Conservation (phyloP, 2,329 filamentous ascomycete genomes). For the Beauveria varroae region DNA sequence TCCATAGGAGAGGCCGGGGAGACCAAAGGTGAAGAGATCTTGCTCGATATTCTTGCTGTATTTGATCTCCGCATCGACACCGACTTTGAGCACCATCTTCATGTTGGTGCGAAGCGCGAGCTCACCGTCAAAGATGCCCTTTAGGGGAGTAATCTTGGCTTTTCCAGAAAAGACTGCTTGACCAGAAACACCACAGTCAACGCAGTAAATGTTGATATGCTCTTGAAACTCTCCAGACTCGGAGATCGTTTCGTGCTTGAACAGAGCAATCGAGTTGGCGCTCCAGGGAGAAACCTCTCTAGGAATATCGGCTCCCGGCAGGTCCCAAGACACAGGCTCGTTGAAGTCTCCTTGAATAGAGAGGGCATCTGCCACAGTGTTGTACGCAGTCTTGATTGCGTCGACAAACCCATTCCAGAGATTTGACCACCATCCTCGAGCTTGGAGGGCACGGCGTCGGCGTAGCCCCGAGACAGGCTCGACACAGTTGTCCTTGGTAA, state of each 20-base stretch:
- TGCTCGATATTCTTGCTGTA: conserved; percentile 16
- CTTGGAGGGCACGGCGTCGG: neutral
- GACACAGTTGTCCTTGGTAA: neutral
- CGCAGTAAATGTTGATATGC: conserved; percentile 24
- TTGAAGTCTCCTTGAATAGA: conserved; percentile 17
- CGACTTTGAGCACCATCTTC: conserved; percentile 21
- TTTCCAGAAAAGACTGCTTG: conserved; percentile 19
- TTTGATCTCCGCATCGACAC: conserved; percentile 21
- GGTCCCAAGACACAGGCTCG: conserved; percentile 15
- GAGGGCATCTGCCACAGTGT: conserved; percentile 4
- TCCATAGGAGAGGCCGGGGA: conserved; percentile 20
- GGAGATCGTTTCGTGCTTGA: neutral
- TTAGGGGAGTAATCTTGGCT: conserved; percentile 18
- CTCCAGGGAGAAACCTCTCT: conserved; percentile 23
- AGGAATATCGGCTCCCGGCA: conserved; percentile 12
- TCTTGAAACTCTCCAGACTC: conserved; percentile 12
- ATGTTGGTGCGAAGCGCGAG: conserved; percentile 19
- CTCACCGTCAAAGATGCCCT: conserved; percentile 20
- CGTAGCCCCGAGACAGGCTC: neutral
- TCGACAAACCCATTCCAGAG: conserved; percentile 6
- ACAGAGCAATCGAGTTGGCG: conserved; percentile 10
- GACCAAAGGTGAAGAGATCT: conserved; percentile 18
- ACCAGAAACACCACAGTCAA: conserved; percentile 23
- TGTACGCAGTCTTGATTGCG: neutral
- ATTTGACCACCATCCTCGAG: neutral